phyloP scores from a whole-genome alignment of 495 filamentous ascomycete species.

The Xanthoparmelia taractica region DNA sequence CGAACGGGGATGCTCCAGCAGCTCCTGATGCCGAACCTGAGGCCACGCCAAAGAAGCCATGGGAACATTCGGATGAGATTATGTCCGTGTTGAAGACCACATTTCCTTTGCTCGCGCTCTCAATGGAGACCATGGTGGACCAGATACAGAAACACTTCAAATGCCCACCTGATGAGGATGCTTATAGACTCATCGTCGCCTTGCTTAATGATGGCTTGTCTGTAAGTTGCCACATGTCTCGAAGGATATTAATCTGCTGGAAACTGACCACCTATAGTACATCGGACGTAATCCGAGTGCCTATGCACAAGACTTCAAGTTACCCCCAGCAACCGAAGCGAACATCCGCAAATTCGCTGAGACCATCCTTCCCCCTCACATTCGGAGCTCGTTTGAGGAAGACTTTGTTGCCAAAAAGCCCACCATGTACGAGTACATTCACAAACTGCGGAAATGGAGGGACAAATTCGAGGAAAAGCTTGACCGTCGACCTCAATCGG shows the following conservation, averaged over 20 bases:
- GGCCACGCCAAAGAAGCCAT: slow-evolving; percentile 61
- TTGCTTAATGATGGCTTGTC: slow-evolving; percentile 86
- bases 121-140: slow-evolving; percentile 99
- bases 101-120: slow-evolving; percentile 88
- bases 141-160: slow-evolving; percentile 98
- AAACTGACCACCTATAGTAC: slow-evolving; percentile 43
- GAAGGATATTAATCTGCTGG: neutral
- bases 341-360: slow-evolving; percentile 97
- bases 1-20: slow-evolving; percentile 36
- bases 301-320: slow-evolving; percentile 83
- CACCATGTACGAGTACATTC: slow-evolving; percentile 95
- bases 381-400: slow-evolving; percentile 86
- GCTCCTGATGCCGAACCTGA: slow-evolving; percentile 25
- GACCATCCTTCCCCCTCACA: slow-evolving; percentile 86
- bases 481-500: slow-evolving; percentile 66
- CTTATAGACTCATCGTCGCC: slow-evolving; percentile 94
- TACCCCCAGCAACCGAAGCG: slow-evolving; percentile 81
- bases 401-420: slow-evolving; percentile 92
- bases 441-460: slow-evolving; percentile 91
- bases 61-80: slow-evolving; percentile 95
- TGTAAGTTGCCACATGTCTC: slow-evolving; percentile 16
- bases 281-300: slow-evolving; percentile 76
- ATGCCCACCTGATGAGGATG: slow-evolving; percentile 95
- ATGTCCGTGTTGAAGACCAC: slow-evolving; percentile 90
- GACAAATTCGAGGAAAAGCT: slow-evolving; percentile 98